phyloP scores from a whole-genome alignment of 768 basidiomycete genomes.

The Tricholoma furcatifolium region DNA sequence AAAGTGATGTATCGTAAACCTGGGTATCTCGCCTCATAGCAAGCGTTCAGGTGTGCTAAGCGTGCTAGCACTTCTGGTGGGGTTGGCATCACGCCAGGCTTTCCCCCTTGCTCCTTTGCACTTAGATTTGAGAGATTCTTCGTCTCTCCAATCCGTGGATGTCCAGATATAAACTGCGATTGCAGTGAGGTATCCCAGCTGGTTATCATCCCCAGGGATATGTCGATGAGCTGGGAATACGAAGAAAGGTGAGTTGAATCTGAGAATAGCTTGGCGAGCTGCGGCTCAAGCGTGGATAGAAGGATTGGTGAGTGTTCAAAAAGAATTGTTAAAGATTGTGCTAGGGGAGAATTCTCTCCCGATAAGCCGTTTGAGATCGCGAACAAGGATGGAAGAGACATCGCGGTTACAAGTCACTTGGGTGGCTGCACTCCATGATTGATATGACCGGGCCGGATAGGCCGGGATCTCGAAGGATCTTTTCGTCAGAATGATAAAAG shows the following conservation, averaged over 20 bases:
- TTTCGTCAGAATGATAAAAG: no score
- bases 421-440: neutral
- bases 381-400: slow-evolving; percentile 32
- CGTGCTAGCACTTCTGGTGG: slow-evolving; percentile 73
- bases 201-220: slow-evolving; percentile 45
- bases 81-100: slow-evolving; percentile 45
- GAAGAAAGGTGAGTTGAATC: slow-evolving; percentile 28
- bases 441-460: neutral
- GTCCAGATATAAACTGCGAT: slow-evolving; percentile 73
- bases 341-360: slow-evolving; percentile 35
- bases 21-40: slow-evolving; percentile 73
- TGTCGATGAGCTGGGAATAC: slow-evolving; percentile 58
- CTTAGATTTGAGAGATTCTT: slow-evolving; percentile 74
- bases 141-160: slow-evolving; percentile 88
- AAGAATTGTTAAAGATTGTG: slow-evolving; percentile 23
- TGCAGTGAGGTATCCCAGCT: slow-evolving; percentile 50
- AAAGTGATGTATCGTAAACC: slow-evolving; percentile 89
- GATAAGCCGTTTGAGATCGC: slow-evolving; percentile 31
- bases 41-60: slow-evolving; percentile 70
- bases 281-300: slow-evolving; percentile 45
- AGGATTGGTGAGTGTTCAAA: slow-evolving; percentile 61
- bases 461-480: neutral
- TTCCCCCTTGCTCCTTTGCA: slow-evolving; percentile 73
- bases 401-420: slow-evolving; percentile 1
- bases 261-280: slow-evolving; percentile 35